Percentiles rank a stretch among this genome's conserved stretches.
phyloP scores from a whole-genome alignment of 176 grass and related monocot genomes.

The Dendrocalamus sinicus region DNA sequence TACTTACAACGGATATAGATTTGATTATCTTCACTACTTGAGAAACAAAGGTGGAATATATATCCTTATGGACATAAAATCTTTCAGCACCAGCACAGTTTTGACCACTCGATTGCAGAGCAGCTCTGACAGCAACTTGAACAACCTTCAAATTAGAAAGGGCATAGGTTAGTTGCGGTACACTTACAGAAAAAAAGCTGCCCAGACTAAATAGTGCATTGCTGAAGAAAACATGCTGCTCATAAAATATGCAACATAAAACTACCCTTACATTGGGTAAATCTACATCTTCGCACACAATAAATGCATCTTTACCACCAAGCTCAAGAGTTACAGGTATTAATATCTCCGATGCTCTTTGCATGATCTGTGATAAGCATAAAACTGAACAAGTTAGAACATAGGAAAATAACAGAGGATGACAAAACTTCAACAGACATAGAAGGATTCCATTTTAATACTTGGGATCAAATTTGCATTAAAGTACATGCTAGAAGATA shows the following conservation, averaged over 20 bases:
- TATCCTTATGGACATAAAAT: slow-evolving; percentile 96
- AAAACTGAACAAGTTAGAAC: slow-evolving; percentile 36
- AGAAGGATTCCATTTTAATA: neutral
- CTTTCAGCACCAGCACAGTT: slow-evolving; percentile 98
- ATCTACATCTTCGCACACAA: slow-evolving; percentile 99
- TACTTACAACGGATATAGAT: slow-evolving; percentile 98
- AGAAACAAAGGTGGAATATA: slow-evolving; percentile 79
- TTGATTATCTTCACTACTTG: slow-evolving; percentile 80
- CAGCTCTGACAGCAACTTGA: slow-evolving; percentile 94
- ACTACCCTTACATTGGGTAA: slow-evolving; percentile 78
- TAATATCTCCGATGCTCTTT: slow-evolving; percentile 83
- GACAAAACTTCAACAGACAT: slow-evolving; percentile 24
- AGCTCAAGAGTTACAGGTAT: slow-evolving; percentile 98
- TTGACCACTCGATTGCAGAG: slow-evolving; percentile 95
- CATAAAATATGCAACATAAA: slow-evolving; percentile 32
- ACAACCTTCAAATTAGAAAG: slow-evolving; percentile 68
- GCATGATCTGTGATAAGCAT: slow-evolving; percentile 81
- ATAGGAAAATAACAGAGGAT: neutral
- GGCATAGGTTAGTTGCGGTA: slow-evolving; percentile 24
- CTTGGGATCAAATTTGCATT: neutral
- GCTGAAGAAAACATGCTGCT: slow-evolving; percentile 21
- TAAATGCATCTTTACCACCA: slow-evolving; percentile 99
- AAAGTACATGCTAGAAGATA: neutral
- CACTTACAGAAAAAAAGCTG: slow-evolving; percentile 2
- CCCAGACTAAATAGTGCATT: neutral